These are phyloP conservation scores for Odontarrhena argentea DNA, from an alignment of 345 rosid species.

Conservation along the genomic window DNA sequence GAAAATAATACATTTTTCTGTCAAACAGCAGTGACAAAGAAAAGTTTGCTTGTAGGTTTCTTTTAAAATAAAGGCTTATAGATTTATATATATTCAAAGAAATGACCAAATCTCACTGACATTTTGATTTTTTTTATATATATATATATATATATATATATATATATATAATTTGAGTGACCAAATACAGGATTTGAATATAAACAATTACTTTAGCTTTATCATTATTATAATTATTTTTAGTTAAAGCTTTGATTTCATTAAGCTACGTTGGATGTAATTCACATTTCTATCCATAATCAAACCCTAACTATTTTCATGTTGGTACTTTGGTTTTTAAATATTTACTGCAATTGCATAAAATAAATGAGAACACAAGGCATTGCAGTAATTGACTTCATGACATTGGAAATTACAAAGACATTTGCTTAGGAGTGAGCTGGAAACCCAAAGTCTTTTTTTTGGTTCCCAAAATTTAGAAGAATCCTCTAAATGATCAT, in stretches of 20 bases:
- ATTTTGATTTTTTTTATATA: no score
- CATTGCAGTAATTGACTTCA: conserved; percentile 1
- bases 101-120: no score
- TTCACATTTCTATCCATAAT: background rate
- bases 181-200: conserved; percentile 6
- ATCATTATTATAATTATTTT: no score
- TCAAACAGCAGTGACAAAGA: no score
- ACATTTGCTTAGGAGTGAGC: conserved; percentile 26
- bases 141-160: no score
- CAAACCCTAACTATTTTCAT: background rate
- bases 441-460: conserved; percentile 12
- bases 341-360: background rate
- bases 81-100: no score
- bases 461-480: conserved; percentile 25
- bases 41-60: no score
- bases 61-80: no score
- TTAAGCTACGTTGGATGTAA: background rate
- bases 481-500: conserved; percentile 21
- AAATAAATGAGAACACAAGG: conserved; percentile 15
- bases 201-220: background rate
- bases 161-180: no score
- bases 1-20: no score
- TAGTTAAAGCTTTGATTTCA: background rate
- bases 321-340: no score
- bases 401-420: conserved; percentile 40